These are phyloP conservation scores for barrel medic (Medicago truncatula) DNA, from an alignment of 306 rosid species.

Conservation along the genomic window MtrunA17r5.0-ANR NC_053044.1:57634001-57634500, in stretches of 20 bases:
- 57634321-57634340: background rate
- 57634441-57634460: conserved; percentile 6
- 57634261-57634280: conserved; percentile 4
- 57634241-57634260: conserved; percentile 1
- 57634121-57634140: background rate
- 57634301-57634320: conserved; percentile 4
- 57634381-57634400: conserved; percentile 18
- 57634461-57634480: background rate
- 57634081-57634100: background rate
- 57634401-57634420: background rate
- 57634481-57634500: background rate
- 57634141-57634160: background rate
- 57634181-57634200: background rate
- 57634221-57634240: background rate
- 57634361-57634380: background rate
- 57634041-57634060: background rate
- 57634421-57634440: conserved; percentile 10
- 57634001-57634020: background rate
- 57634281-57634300: background rate
- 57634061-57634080: background rate
- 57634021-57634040: background rate
- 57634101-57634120: background rate
- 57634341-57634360: background rate
- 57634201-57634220: background rate
- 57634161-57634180: background rate